These are phyloP conservation scores for Pigoraptor vietnamica DNA, from an alignment of 78 protist species.

Conservation along the genomic window DNA sequence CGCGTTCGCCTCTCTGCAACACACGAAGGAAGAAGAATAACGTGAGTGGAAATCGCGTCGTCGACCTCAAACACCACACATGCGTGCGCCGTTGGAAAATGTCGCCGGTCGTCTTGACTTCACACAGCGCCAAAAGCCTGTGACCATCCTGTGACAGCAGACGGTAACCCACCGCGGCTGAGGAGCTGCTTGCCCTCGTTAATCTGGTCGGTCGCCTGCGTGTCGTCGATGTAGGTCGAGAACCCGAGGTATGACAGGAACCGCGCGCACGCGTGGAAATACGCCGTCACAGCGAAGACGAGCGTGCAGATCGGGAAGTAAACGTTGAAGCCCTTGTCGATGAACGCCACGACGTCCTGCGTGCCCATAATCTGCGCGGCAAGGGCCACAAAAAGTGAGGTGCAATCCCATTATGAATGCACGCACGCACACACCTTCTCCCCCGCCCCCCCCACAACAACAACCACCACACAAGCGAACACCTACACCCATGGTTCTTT, in stretches of 20 bases:
- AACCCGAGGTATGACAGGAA: not conserved
- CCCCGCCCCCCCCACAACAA: too few relatives aligned
- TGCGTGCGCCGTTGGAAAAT: too few relatives aligned
- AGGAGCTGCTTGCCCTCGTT: not conserved
- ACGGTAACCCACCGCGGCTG: not conserved
- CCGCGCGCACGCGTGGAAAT: not conserved
- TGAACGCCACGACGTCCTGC: not conserved
- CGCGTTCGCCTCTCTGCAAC: not conserved
- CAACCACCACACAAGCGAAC: too few relatives aligned
- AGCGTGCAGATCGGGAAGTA: not conserved
- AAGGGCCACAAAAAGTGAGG: too few relatives aligned
- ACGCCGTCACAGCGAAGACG: not conserved
- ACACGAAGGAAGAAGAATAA: not conserved
- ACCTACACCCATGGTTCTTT: too few relatives aligned
- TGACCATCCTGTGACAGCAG: not conserved
- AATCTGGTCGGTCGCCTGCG: not conserved
- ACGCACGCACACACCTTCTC: not conserved
- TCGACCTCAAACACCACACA: too few relatives aligned
- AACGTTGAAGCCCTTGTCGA: conserved; percentile 1
- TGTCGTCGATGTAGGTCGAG: not conserved
- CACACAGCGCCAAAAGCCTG: too few relatives aligned
- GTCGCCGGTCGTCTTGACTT: too few relatives aligned
- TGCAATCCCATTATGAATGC: not conserved
- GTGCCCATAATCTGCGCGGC: not conserved
- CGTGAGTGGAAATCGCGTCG: not conserved